Conservation (phyloP, 306 rosid genomes). For the Chamaecrista fasciculata region DNA sequence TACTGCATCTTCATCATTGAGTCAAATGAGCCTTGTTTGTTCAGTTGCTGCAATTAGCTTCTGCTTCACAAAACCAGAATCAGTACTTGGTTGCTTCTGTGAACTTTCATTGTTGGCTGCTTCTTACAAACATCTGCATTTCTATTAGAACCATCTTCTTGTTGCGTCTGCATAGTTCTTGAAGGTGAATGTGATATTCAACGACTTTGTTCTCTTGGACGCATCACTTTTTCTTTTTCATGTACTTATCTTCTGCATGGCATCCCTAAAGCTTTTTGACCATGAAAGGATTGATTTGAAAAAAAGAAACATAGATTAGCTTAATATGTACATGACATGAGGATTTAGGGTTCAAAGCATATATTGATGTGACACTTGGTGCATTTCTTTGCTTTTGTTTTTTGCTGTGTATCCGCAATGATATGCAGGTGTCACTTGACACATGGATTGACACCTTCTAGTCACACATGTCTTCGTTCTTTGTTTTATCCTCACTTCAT, state of each 20-base stretch:
- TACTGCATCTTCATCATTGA: conserved; percentile 36
- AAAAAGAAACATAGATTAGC: too few species aligned
- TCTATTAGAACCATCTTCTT: conserved; percentile 24
- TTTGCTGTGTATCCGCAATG: too few species aligned
- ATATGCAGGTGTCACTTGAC: too few species aligned
- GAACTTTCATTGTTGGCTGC: conserved; percentile 30
- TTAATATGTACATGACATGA: too few species aligned
- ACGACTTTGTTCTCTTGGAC: conserved; percentile 27
- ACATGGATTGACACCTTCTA: too few species aligned
- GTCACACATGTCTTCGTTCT: too few species aligned
- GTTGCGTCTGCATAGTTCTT: conserved; percentile 5
- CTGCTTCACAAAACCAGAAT: conserved; percentile 21
- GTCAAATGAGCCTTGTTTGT: conserved; percentile 23
- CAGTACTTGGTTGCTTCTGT: background rate
- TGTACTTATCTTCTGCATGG: background rate
- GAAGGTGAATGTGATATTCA: conserved; percentile 24
- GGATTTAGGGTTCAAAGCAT: too few species aligned
- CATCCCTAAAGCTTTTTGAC: too few species aligned
- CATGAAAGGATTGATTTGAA: too few species aligned
- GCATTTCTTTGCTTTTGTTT: too few species aligned
- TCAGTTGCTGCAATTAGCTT: conserved; percentile 24
- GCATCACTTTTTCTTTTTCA: background rate
- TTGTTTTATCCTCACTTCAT: too few species aligned
- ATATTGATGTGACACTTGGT: too few species aligned
- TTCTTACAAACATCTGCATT: conserved; percentile 30